These are phyloP conservation scores for Dioszegia crocea DNA, from an alignment of 768 basidiomycete species.

Conservation along the genomic window DNA sequence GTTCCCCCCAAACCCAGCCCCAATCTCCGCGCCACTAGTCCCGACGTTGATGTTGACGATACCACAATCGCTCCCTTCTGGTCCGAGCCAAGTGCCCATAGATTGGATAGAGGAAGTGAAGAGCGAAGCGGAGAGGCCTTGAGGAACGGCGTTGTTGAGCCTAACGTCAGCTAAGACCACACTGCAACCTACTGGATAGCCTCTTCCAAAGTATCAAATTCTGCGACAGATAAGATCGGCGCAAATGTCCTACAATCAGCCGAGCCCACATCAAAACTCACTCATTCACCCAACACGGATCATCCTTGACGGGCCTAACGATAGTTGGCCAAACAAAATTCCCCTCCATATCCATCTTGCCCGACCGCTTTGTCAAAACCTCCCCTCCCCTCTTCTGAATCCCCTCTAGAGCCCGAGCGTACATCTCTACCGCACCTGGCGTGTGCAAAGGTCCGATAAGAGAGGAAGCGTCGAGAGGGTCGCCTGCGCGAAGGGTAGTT, in stretches of 20 bases:
- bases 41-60: constrained; percentile 75
- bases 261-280: not conserved
- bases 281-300: constrained; percentile 32
- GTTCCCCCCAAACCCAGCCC: constrained; percentile 78
- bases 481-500: constrained; percentile 59
- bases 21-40: constrained; percentile 68
- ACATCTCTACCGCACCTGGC: constrained; percentile 63
- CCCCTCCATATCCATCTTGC: constrained; percentile 62
- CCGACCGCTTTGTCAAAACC: constrained; percentile 58
- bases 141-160: constrained; percentile 42
- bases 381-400: constrained; percentile 67
- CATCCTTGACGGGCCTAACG: constrained; percentile 30
- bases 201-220: constrained; percentile 63
- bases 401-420: constrained; percentile 60
- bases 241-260: constrained; percentile 58
- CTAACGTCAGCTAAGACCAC: constrained; percentile 7
- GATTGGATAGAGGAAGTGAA: constrained; percentile 83
- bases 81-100: constrained; percentile 87
- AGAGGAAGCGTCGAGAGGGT: constrained; percentile 69
- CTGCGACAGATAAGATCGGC: constrained; percentile 77
- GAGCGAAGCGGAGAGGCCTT: constrained; percentile 52
- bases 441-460: constrained; percentile 85
- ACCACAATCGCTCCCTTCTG: constrained; percentile 80
- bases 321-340: constrained; percentile 75
- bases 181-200: constrained; percentile 55